A percentile compares a stretch with the other conserved stretches of the same genome.
Evolutionary conservation across 2,329 filamentous ascomycete species (phyloP).

Genomic region (Cladosporium austrohemisphaericum): DNA sequence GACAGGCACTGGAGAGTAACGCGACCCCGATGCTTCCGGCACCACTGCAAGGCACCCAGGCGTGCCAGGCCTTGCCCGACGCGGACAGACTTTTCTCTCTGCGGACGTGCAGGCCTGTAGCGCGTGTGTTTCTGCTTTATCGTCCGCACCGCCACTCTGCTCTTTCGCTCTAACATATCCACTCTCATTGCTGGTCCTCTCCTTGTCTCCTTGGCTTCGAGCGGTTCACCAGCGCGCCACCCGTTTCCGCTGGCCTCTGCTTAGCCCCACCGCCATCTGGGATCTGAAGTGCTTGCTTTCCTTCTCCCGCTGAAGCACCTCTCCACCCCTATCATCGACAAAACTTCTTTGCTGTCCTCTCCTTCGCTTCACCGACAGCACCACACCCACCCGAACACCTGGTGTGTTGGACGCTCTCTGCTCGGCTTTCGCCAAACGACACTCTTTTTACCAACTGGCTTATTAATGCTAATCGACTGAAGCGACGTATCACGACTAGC

Average conservation of each 20-base stretch:
- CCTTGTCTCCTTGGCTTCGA: slow-evolving; percentile 11
- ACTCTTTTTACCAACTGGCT: slow-evolving; percentile 6
- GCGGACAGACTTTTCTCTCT: slow-evolving; percentile 10
- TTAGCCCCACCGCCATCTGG: slow-evolving; percentile 15
- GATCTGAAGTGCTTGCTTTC: slow-evolving; percentile 14
- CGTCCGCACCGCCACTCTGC: slow-evolving; percentile 8
- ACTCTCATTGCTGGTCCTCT: slow-evolving; percentile 2
- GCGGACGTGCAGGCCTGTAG: slow-evolving; percentile 5
- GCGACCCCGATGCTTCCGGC: slow-evolving; percentile 12
- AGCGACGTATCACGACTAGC: slow-evolving; percentile 5
- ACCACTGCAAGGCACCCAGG: slow-evolving; percentile 7
- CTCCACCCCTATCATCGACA: slow-evolving; percentile 16
- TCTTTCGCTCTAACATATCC: not conserved
- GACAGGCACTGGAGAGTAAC: not conserved
- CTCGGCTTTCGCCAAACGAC: slow-evolving; percentile 14
- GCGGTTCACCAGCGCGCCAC: slow-evolving; percentile 13
- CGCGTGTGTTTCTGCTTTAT: slow-evolving; percentile 13
- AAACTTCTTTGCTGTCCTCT: slow-evolving; percentile 15
- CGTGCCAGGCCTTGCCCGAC: slow-evolving; percentile 5
- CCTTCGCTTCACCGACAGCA: slow-evolving; percentile 10
- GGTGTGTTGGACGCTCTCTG: slow-evolving; percentile 11
- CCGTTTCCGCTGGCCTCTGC: slow-evolving; percentile 14
- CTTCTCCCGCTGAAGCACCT: not conserved
- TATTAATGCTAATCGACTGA: slow-evolving; percentile 15
- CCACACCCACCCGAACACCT: slow-evolving; percentile 10